Evolutionary conservation across 163 green algal genomes (phyloP).

Genomic region (Volvox carteri): DNA sequence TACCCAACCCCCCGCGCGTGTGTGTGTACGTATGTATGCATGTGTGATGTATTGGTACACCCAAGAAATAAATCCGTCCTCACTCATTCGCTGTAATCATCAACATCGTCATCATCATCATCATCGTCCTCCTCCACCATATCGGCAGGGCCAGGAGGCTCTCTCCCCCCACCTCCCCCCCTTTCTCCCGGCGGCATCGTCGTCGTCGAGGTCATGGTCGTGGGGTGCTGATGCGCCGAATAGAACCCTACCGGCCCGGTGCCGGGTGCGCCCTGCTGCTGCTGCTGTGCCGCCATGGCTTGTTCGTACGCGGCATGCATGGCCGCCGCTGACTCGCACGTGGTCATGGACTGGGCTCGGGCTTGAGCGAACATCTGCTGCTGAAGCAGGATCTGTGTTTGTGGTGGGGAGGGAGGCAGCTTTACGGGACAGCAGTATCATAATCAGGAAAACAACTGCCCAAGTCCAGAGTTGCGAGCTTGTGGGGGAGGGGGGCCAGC

Average conservation of each 20-base stretch:
- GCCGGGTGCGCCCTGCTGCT: not conserved
- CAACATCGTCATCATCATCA: not conserved
- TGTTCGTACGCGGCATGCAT: conserved; percentile 64
- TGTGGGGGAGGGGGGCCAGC: too few relatives aligned
- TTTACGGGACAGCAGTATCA: too few relatives aligned
- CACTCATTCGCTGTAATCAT: conserved; percentile 15
- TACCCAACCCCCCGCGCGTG: too few relatives aligned
- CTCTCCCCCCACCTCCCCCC: too few relatives aligned
- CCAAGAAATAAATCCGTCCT: not conserved
- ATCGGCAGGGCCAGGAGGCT: too few relatives aligned
- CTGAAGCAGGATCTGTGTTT: conserved; percentile 82
- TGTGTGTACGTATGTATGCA: conserved; percentile 34
- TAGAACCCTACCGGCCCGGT: not conserved
- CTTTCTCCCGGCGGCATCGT: not conserved
- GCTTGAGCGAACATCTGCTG: conserved; percentile 82
- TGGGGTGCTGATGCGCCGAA: not conserved
- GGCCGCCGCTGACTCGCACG: conserved; percentile 51
- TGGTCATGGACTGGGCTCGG: conserved; percentile 67
- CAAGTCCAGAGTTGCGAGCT: too few relatives aligned
- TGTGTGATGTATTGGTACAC: not conserved
- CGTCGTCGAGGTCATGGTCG: not conserved
- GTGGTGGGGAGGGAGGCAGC: too few relatives aligned
- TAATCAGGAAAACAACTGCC: too few relatives aligned
- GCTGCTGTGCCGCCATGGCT: conserved; percentile 43
- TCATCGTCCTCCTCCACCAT: not conserved